Base-by-base conservation (phyloP, 768 basidiomycete species). In the Termitomyces sp. region DNA sequence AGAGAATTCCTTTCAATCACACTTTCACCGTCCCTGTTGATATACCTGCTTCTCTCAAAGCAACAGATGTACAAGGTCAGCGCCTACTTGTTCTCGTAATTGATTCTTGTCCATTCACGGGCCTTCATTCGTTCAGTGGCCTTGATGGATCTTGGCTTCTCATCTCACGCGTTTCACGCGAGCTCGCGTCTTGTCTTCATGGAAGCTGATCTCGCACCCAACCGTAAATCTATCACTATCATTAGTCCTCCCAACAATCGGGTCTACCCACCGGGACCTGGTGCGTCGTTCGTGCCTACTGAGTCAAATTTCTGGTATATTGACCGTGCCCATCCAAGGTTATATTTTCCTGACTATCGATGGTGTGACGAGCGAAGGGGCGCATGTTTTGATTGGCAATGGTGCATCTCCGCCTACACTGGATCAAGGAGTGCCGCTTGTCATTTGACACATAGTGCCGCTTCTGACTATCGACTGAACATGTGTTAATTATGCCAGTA, bases 241-340 rank as follows among this genome's bases (percentile, higher is more conserved):
- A 63, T 59, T 43, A 72, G 69, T 9, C 75, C 74, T 2, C 71
- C 74, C 5, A 70, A 72, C 22, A 72, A 68, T 53, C 67, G 69
- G 30, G 65, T 75, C 11, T 76, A 71, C 58, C 75, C 74, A 30
- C 75, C 76, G 18, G 76, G 75, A 14, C 76, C 75, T 16, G 76
- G 70, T 65, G 67, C 33, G 63, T 49, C 64, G 3, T 68, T 55
- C 28, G 50, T 63, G 22, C 4, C 10, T 44, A 54, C 16, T 5
- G 53, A 22, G 30, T 14, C 32, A 22, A n/a, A 8, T 33, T 24
- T 14, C 16, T 14, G 26, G 6, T 52, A 3, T 13, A 40, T n/a
- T 40, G 10, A 52, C 5, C 26, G 7, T 52, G 26, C 8, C 40
- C 24, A 8, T 11, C 5, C 5, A 40, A 70, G 70, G 64, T 3